Conservation (phyloP, 1,284 basidiomycete genomes). For the Waitea zeae region DNA sequence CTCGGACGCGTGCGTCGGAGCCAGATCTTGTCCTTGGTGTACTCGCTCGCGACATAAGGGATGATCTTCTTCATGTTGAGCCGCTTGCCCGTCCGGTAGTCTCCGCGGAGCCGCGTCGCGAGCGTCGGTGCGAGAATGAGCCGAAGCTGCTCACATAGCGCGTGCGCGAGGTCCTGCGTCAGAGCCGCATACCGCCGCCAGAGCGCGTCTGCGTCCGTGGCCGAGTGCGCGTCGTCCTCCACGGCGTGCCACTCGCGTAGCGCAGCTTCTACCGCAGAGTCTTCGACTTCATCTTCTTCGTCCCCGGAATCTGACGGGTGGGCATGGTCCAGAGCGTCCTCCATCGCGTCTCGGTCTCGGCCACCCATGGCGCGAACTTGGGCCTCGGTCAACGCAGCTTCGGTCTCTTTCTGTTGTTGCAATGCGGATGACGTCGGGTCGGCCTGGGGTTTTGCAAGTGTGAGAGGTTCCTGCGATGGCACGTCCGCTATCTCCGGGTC, state of each 20-base stretch:
- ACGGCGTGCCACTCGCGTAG: constrained; percentile 48
- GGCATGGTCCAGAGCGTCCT: constrained; percentile 2
- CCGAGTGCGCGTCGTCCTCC: constrained; percentile 39
- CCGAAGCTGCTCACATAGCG: constrained; percentile 90
- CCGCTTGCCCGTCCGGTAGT: constrained; percentile 95
- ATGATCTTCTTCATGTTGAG: constrained; percentile 99
- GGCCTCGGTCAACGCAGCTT: too few species aligned
- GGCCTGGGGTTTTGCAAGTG: too few species aligned
- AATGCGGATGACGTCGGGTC: too few species aligned
- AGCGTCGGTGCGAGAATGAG: constrained; percentile 92
- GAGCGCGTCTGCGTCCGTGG: constrained; percentile 48
- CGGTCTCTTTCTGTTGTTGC: too few species aligned
- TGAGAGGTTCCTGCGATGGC: too few species aligned
- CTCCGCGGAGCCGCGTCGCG: constrained; percentile 88
- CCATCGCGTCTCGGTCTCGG: too few species aligned
- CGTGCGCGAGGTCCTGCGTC: constrained; percentile 83
- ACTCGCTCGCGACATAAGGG: constrained; percentile 96
- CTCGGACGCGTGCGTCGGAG: constrained; percentile 87
- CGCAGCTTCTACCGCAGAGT: constrained; percentile 43
- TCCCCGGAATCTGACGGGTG: constrained; percentile 10
- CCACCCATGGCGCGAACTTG: too few species aligned
- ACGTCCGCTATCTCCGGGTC: too few species aligned
- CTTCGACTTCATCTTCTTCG: constrained; percentile 13
- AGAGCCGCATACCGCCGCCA: constrained; percentile 87
- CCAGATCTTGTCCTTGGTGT: constrained; percentile 99